phyloP scores from a whole-genome alignment of 352 stramenopile genomes.

The Pythium aristosporum region DNA sequence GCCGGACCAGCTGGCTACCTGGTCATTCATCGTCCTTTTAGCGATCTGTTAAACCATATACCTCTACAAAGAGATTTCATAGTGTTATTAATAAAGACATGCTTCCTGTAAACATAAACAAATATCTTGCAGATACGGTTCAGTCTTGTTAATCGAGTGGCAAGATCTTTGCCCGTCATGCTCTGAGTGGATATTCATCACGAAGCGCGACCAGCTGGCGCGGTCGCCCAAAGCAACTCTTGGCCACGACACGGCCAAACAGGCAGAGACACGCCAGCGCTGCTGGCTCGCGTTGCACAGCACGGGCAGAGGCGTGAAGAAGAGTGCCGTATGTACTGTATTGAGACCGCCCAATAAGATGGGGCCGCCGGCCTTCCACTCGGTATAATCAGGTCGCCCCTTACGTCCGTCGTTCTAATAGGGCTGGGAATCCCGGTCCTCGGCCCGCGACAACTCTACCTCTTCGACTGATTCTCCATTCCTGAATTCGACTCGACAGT shows the following conservation, averaged over 20 bases:
- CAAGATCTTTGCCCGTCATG: neutral
- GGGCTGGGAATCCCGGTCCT: neutral
- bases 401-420: no score
- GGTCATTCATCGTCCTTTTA: neutral
- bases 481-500: slow-evolving; percentile 5
- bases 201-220: slow-evolving; percentile 4
- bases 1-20: slow-evolving; percentile 9
- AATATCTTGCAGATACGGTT: neutral
- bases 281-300: slow-evolving; percentile 16
- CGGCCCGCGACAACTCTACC: neutral
- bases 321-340: no score
- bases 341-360: no score
- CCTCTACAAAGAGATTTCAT: neutral
- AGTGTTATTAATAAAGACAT: neutral
- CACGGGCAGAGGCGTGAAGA: slow-evolving; percentile 12
- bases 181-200: neutral
- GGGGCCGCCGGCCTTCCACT: no score
- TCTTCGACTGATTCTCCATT: neutral
- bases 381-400: no score
- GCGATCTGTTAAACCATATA: neutral
- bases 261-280: slow-evolving; percentile 10
- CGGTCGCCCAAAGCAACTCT: slow-evolving; percentile 16
- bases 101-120: neutral
- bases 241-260: slow-evolving; percentile 14
- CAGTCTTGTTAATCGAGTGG: neutral